Evolutionary conservation across 2,329 filamentous ascomycete species (phyloP).

Genomic region (Botryotinia convoluta): DNA sequence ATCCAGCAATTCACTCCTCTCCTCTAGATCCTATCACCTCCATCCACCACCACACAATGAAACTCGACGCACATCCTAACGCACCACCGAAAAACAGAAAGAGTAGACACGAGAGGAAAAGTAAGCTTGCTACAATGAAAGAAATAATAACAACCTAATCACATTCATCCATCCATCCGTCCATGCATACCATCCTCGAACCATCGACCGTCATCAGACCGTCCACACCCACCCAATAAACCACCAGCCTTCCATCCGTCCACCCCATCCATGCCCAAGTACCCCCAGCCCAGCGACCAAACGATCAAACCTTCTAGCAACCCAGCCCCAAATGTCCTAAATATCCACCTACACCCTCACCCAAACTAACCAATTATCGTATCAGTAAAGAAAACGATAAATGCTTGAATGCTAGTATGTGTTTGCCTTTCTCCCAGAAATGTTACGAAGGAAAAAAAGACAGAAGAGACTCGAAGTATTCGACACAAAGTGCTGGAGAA

Average conservation of each 20-base stretch:
- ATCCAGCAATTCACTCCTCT: constrained; percentile 10
- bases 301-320: constrained; percentile 16
- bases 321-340: constrained; percentile 17
- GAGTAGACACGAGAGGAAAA: not conserved
- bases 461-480: constrained; percentile 15
- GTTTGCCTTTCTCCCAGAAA: constrained; percentile 14
- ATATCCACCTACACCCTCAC: constrained; percentile 12
- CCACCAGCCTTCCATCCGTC: constrained; percentile 6
- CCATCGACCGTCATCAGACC: constrained; percentile 5
- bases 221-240: constrained; percentile 5
- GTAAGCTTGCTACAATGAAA: constrained; percentile 20
- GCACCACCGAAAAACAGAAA: not conserved
- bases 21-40: not conserved
- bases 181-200: not conserved
- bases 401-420: constrained; percentile 17
- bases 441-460: not conserved
- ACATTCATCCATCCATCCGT: not conserved
- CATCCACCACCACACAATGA: not conserved
- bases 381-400: constrained; percentile 11
- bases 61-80: not conserved
- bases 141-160: constrained; percentile 15
- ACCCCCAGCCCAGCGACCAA: constrained; percentile 10
- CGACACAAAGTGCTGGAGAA: constrained; percentile 15
- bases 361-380: constrained; percentile 19
- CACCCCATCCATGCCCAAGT: constrained; percentile 18